A percentile compares a stretch with the other conserved stretches of the same genome.
These are phyloP conservation scores for Corylus heterophylla DNA, from an alignment of 306 rosid genomes.

Conservation along the genomic window DNA sequence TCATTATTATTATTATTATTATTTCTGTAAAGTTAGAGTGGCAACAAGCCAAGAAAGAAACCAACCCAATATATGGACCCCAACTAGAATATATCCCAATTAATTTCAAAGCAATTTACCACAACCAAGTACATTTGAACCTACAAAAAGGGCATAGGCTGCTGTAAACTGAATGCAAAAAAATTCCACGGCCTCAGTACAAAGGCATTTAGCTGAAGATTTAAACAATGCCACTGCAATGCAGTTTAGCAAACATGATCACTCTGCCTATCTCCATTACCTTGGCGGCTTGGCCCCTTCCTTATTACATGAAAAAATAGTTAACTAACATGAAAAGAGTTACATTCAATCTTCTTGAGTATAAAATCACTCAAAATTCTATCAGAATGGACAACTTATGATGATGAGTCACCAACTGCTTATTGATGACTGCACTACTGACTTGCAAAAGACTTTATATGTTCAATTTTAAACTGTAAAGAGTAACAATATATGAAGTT, in stretches of 20 bases:
- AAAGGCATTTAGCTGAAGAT: neutral
- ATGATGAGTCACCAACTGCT: neutral
- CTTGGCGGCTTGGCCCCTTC: neutral
- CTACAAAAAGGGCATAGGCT: neutral
- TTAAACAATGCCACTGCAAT: neutral
- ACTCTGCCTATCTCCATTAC: neutral
- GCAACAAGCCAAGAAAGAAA: no score
- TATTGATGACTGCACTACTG: neutral
- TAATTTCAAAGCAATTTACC: neutral
- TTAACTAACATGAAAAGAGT: neutral
- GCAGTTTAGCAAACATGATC: neutral
- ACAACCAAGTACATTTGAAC: neutral
- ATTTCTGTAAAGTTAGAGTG: no score
- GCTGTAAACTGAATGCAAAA: neutral
- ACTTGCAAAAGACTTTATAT: neutral
- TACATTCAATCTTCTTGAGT: neutral
- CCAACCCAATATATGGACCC: no score
- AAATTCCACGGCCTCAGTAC: neutral
- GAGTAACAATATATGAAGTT: neutral
- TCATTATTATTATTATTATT: no score
- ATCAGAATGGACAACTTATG: neutral
- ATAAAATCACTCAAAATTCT: neutral
- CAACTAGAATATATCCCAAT: neutral
- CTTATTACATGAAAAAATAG: neutral
- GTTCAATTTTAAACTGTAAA: neutral